Base-by-base conservation (phyloP, 495 filamentous ascomycete genomes). In the Aspergillus carlsbadensis region DNA sequence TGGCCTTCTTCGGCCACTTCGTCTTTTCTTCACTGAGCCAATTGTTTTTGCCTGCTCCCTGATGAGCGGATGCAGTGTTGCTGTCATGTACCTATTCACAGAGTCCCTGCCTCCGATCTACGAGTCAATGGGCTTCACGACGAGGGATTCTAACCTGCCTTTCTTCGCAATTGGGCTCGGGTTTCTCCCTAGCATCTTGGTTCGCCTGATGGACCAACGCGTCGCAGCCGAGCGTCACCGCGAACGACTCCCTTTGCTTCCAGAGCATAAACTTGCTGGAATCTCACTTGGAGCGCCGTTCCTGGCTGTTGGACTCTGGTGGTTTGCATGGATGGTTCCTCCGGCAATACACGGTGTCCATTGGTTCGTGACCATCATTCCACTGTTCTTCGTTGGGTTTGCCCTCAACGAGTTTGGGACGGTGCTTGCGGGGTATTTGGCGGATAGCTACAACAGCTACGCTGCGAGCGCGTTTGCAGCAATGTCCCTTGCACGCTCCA, bases 321-420 rank as follows among this genome's bases (percentile, higher is more conserved):
- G 74, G 74, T 81, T 82, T 50, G 76, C 68, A n/a, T 77, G 73
- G 73, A 80, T 77, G 2, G 70, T 81, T 7, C 81, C 81, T 2
- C 78, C 79, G 0, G 52, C 64, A 5, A 54, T 66, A 1, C 50
- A 59, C 14, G 48, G 51, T 0, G 26, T 63, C 10, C 62, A 65
- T 13, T 83, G 80, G 80, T 64, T 74, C 15, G 69, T 74, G 1
- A 68, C 76, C 0, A 70, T 76, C 2, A 37, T 75, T 0, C 66
- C 75, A 0, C 68, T 82, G 3, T 64, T 79, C 6, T 59, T 75
- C 6, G 66, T 80, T 14, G 80, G 81, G 0, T 82, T 77, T 57
- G 77, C 78, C 0, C 62, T 77, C 31, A 80, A 78, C 20, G 81
- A 84, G 59, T 65, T 82, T 35, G 74, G 72, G 14, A 76, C 69